Base-by-base conservation (phyloP, 2,329 filamentous ascomycete species). In the Aspergillus puulaauensis region DNA sequence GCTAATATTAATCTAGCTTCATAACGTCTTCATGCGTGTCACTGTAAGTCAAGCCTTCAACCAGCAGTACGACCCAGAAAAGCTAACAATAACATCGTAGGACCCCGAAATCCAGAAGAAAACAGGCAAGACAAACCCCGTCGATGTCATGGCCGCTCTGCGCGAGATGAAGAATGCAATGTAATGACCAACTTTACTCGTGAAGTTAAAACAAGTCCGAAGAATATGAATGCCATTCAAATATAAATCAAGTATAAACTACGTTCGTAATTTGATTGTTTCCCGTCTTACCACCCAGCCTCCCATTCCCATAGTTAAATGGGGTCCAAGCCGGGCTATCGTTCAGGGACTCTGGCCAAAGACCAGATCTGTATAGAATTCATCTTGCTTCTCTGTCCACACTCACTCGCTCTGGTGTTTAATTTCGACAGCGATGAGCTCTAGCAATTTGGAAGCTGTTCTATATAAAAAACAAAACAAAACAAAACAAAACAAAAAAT, bases 21-120 rank as follows among this genome's bases (percentile, higher is more conserved):
- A 98, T 75, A 99, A 99, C 69, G 91, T 96, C 2, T 99, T 99
- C 70, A 98, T 99, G 95, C 85, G 90, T 65, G 83, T 96, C 37
- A 81, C 89, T 66, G 90, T 91, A 78, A 79, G 85, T 76, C 6
- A 7, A 12, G 19, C 9, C n/a, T 33, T 8, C 3, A 8, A 3
- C 15, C 24, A 37, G 4, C 15, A 37, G 47, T 35, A 27, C 17
- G 15, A 15, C 8, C 17, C 35, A n/a, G 21, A 21, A 21, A 56
- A 52, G 40, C 61, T 68, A 35, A 69, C 31, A 21, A 15, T 12
- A 44, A 31, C 27, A 24, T 7, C 23, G 24, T 56, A 92, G 84
- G 93, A 97, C 67, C 90, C 91, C 0, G 85, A 84, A 61, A 88
- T 99, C 54, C 91, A 96, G 70, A 90, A 91, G 76, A 88, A 84